Evolutionary conservation across 345 rosid species (phyloP).

Genomic region (Camelina sativa): DNA sequence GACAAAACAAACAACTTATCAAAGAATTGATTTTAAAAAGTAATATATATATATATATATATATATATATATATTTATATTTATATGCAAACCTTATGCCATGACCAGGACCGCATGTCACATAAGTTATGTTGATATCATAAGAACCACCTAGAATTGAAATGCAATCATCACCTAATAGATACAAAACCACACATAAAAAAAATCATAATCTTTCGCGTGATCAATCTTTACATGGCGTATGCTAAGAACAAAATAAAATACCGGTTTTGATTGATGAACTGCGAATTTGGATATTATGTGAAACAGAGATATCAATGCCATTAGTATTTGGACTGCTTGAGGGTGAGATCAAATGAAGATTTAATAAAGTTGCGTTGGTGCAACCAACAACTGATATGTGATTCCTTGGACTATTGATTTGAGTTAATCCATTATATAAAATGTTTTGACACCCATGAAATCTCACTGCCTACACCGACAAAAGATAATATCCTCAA

Average conservation of each 20-base stretch:
- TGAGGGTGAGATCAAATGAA: constrained; percentile 46
- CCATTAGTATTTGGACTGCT: constrained; percentile 62
- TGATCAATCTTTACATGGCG: background rate
- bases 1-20: background rate
- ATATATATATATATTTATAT: no score
- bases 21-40: no score
- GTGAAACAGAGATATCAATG: constrained; percentile 43
- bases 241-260: background rate
- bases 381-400: constrained; percentile 22
- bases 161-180: constrained; percentile 62
- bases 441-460: constrained; percentile 34
- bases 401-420: constrained; percentile 45
- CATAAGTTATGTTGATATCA: constrained; percentile 40
- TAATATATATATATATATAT: background rate
- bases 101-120: constrained; percentile 69
- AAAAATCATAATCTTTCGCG: background rate
- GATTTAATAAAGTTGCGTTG: constrained; percentile 37
- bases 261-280: constrained; percentile 50
- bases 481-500: background rate
- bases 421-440: constrained; percentile 37
- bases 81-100: constrained; percentile 50
- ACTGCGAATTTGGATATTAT: constrained; percentile 24
- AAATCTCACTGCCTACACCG: constrained; percentile 16
- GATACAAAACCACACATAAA: background rate
- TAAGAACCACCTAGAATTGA: constrained; percentile 45